Conservation (phyloP, 129 eudicot genomes). For the Deinandra increscens region DNA sequence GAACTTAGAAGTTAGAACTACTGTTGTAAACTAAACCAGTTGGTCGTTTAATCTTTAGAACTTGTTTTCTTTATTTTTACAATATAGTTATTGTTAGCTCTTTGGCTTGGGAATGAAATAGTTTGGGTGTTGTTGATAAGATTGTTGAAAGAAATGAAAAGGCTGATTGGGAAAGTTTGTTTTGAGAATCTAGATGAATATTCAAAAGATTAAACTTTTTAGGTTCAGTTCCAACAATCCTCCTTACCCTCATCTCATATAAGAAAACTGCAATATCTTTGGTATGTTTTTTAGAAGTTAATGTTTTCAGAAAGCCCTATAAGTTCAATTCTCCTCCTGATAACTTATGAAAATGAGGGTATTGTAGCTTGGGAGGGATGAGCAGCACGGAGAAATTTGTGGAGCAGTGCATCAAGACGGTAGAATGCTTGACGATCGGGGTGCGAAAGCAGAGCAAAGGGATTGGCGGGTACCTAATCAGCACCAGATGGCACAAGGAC, state of each 20-base stretch:
- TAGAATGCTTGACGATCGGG: constrained; percentile 90
- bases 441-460: constrained; percentile 89
- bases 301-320: too few relatives aligned
- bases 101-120: too few relatives aligned
- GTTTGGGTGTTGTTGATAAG: background rate
- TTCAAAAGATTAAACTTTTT: background rate
- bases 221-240: background rate
- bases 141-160: background rate
- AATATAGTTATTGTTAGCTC: too few relatives aligned
- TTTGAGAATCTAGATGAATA: background rate
- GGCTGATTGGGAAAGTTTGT: background rate
- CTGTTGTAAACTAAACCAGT: too few relatives aligned
- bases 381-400: constrained; percentile 83
- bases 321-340: background rate
- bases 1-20: too few relatives aligned
- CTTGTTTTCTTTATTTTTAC: too few relatives aligned
- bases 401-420: constrained; percentile 74
- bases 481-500: constrained; percentile 96
- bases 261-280: background rate
- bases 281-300: background rate
- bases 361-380: constrained; percentile 66
- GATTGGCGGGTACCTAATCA: constrained; percentile 89
- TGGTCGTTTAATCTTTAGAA: too few relatives aligned
- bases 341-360: too few relatives aligned
- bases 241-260: background rate